Conservation (phyloP, 2,329 filamentous ascomycete genomes). For the Aspergillus novoparasiticus region DNA sequence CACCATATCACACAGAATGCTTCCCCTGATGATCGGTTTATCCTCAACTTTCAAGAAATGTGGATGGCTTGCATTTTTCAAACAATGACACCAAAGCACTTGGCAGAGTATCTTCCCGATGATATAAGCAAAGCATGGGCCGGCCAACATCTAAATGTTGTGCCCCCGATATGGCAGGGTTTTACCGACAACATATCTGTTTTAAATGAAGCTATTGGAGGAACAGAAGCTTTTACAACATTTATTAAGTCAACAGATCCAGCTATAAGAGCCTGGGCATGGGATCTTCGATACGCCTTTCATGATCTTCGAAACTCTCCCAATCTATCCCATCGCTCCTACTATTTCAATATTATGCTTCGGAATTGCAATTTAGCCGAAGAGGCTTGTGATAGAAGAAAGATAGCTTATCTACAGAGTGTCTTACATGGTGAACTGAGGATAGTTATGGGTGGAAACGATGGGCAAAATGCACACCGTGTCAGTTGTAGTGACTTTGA, state of each 20-base stretch:
- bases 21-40: neutral
- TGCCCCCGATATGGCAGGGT: slow-evolving; percentile 16
- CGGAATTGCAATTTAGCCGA: too few species aligned
- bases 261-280: neutral
- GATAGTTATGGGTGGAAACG: too few species aligned
- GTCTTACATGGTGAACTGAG: too few species aligned
- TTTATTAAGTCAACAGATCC: neutral
- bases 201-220: neutral
- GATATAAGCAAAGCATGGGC: slow-evolving; percentile 1
- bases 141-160: slow-evolving; percentile 17
- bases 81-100: slow-evolving; percentile 7
- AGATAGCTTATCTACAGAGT: too few species aligned
- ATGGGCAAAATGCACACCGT: too few species aligned
- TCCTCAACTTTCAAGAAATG: slow-evolving; percentile 17
- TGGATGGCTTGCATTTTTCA: slow-evolving; percentile 16
- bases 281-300: neutral
- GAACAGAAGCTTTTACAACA: neutral
- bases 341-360: too few species aligned
- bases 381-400: too few species aligned
- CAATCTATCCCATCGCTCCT: too few species aligned
- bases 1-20: neutral
- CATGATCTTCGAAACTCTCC: slow-evolving; percentile 1
- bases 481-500: too few species aligned
- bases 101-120: slow-evolving; percentile 13
- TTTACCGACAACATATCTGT: neutral